Evolutionary conservation across 1,139 yeast genomes (phyloP).

Genomic region (Pichia sp.): DNA sequence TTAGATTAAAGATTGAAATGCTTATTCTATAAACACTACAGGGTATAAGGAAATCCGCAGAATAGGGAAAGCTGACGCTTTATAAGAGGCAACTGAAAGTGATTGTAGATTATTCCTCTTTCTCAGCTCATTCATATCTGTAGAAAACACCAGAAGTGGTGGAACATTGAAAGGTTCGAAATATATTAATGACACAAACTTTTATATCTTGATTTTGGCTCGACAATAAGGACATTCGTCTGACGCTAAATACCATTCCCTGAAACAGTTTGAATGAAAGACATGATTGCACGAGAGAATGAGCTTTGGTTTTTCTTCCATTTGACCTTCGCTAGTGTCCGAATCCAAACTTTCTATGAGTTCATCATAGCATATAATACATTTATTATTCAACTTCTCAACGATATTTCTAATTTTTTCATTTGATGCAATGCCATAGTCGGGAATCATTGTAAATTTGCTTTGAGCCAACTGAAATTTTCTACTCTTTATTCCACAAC

Average conservation of each 20-base stretch:
- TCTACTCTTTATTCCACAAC: conserved; percentile 15
- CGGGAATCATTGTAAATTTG: neutral
- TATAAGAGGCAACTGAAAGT: too few relatives aligned
- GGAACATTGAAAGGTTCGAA: too few relatives aligned
- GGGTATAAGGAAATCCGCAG: too few relatives aligned
- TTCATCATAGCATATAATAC: conserved; percentile 24
- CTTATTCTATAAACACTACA: too few relatives aligned
- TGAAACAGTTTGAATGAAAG: conserved; percentile 41
- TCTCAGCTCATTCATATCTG: too few relatives aligned
- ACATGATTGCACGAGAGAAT: conserved; percentile 37
- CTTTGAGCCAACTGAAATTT: neutral
- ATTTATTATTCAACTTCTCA: conserved; percentile 16
- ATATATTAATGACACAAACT: too few relatives aligned
- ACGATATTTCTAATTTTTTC: neutral
- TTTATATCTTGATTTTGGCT: conserved; percentile 10
- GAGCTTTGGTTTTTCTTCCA: conserved; percentile 2
- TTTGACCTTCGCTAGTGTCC: neutral
- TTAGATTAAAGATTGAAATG: too few relatives aligned
- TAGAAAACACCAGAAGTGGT: too few relatives aligned
- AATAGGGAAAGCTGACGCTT: too few relatives aligned
- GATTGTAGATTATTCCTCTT: too few relatives aligned
- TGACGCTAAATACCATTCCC: conserved; percentile 39
- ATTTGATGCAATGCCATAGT: neutral
- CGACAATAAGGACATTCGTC: conserved; percentile 44
- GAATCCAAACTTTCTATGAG: neutral